These are phyloP conservation scores for Backusella tuberculispora DNA, from an alignment of 192 early-diverging fungal species.

Conservation along the genomic window DNA sequence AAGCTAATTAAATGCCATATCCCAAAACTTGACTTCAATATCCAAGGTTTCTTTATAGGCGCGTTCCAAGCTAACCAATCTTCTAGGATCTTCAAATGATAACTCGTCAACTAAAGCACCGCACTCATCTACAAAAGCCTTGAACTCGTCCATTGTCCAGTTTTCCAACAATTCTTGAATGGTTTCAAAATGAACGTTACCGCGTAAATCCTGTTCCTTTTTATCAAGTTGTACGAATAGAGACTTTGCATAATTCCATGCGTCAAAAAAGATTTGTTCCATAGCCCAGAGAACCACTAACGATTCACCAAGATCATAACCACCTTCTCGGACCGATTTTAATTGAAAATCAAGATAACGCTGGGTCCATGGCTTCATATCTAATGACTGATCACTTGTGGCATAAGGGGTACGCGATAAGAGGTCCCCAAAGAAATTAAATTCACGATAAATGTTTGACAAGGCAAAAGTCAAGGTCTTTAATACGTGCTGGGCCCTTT, in stretches of 20 bases:
- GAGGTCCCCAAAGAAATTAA: conserved; percentile 25
- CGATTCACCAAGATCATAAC: conserved; percentile 23
- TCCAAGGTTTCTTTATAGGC: conserved; percentile 25
- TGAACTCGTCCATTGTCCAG: conserved; percentile 30
- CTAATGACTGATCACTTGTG: background rate
- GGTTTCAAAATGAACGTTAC: conserved; percentile 15
- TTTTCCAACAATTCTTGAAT: conserved; percentile 26
- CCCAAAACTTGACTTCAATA: conserved; percentile 33
- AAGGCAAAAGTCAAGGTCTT: conserved; percentile 29
- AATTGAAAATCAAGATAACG: conserved; percentile 30
- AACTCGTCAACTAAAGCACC: conserved; percentile 18
- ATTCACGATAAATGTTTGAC: conserved; percentile 30
- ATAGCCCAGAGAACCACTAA: conserved; percentile 33
- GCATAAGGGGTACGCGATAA: conserved; percentile 8
- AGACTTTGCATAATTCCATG: conserved; percentile 32
- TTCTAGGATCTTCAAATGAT: background rate
- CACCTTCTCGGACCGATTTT: conserved; percentile 21
- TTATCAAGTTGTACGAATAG: background rate
- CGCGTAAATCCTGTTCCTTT: background rate
- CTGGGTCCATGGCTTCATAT: conserved; percentile 18
- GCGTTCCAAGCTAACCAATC: conserved; percentile 8
- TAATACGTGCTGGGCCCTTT: background rate
- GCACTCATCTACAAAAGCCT: conserved; percentile 30
- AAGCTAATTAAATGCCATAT: conserved; percentile 20
- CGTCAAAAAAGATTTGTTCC: conserved; percentile 33